These are phyloP conservation scores for Lactuca saligna DNA, from an alignment of 129 eudicot species.

Conservation along the genomic window DNA sequence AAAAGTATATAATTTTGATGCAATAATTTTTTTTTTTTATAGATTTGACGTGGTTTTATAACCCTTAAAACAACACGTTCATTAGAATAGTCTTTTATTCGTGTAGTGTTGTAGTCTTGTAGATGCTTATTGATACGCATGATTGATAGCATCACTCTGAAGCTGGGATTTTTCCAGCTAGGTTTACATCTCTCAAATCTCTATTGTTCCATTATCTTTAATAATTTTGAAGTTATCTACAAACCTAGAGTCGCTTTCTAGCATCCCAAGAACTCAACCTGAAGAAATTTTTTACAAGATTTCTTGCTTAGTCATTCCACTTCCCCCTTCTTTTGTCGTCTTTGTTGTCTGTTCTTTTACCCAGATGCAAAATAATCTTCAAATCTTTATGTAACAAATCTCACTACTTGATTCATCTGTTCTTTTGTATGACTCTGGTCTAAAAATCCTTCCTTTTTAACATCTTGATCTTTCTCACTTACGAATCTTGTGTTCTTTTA, in stretches of 20 bases:
- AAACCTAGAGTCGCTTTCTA: constrained; percentile 22
- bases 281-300: not conserved
- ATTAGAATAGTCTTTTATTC: constrained; percentile 7
- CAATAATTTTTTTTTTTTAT: too few species aligned
- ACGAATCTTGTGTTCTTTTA: not conserved
- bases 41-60: too few species aligned
- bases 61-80: not conserved
- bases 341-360: not conserved
- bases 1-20: too few species aligned
- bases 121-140: constrained; percentile 21
- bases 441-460: not conserved
- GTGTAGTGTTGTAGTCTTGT: too few species aligned
- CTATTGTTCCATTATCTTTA: constrained; percentile 8
- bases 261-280: constrained; percentile 8
- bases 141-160: constrained; percentile 8
- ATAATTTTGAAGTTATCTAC: constrained; percentile 18
- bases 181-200: constrained; percentile 10
- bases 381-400: not conserved
- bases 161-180: constrained; percentile 25
- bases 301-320: not conserved
- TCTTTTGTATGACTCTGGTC: not conserved
- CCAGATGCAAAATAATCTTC: constrained; percentile 13
- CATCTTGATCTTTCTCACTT: constrained; percentile 1
- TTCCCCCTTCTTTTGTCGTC: not conserved
- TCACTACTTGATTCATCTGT: constrained; percentile 3